Conservation (phyloP, 2,329 filamentous ascomycete species). For the Fusarium multiceps region DNA sequence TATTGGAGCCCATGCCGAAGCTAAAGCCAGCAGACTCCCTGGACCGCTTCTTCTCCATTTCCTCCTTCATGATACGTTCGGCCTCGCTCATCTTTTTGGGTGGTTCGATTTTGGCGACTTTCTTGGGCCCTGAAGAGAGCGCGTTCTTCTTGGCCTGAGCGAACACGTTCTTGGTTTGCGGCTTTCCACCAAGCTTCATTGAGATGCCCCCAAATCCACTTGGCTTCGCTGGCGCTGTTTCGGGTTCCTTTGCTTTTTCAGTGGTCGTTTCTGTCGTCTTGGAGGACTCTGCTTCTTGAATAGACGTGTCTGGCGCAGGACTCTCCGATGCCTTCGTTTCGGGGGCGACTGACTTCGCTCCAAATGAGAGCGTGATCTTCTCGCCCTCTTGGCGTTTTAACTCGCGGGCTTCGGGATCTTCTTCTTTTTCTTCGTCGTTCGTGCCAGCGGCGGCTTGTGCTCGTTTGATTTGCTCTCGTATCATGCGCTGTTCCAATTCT, state of each 20-base stretch:
- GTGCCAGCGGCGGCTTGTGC: conserved; percentile 67
- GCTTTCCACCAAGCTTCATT: conserved; percentile 72
- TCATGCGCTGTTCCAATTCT: conserved; percentile 84
- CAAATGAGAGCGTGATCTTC: conserved; percentile 79
- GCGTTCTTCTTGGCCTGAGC: conserved; percentile 75
- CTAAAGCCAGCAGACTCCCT: conserved; percentile 60
- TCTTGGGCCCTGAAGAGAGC: conserved; percentile 69
- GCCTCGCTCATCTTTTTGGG: conserved; percentile 89
- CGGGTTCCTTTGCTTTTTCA: conserved; percentile 21
- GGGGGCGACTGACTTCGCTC: conserved; percentile 53
- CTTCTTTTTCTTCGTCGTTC: conserved; percentile 54
- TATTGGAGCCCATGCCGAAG: conserved; percentile 59
- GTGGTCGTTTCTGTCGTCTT: conserved; percentile 7
- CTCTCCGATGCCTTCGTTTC: conserved; percentile 31
- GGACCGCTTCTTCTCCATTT: conserved; percentile 76
- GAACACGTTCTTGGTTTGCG: conserved; percentile 83
- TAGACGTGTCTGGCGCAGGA: conserved; percentile 23
- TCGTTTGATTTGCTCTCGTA: conserved; percentile 84
- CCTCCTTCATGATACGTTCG: conserved; percentile 89
- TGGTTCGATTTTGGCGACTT: conserved; percentile 65
- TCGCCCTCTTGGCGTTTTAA: conserved; percentile 76
- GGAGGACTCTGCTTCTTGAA: conserved; percentile 10
- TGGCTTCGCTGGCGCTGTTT: conserved; percentile 48
- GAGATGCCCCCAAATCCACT: conserved; percentile 60
- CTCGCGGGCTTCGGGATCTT: conserved; percentile 57